Evolutionary conservation across 495 filamentous ascomycete species (phyloP).

Genomic region (Massariosphaeria phaeospora): DNA sequence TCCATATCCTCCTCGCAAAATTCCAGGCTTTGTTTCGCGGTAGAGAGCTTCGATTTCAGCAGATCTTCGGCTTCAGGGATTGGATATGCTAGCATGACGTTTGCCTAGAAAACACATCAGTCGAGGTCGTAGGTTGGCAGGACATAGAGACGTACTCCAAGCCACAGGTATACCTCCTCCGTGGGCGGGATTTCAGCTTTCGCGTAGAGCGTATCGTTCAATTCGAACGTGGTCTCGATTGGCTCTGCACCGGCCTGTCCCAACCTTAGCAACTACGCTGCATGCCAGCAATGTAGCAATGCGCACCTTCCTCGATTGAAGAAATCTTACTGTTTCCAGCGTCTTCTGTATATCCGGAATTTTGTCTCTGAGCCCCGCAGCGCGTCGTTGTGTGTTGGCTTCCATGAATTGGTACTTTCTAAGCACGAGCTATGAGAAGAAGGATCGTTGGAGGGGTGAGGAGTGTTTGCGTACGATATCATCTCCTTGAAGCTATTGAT

Average conservation of each 20-base stretch:
- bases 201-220: constrained; percentile 93
- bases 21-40: constrained; percentile 68
- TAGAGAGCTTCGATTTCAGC: constrained; percentile 69
- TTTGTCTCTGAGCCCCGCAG: constrained; percentile 83
- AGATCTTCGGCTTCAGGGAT: constrained; percentile 79
- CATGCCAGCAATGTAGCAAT: not conserved
- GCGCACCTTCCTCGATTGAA: constrained; percentile 62
- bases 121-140: too few species aligned
- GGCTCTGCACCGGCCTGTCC: constrained; percentile 49
- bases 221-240: constrained; percentile 87
- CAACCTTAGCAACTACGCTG: constrained; percentile 2
- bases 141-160: constrained; percentile 56
- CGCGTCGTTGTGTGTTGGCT: constrained; percentile 77
- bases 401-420: constrained; percentile 99
- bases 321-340: constrained; percentile 83
- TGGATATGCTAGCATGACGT: constrained; percentile 95
- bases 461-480: constrained; percentile 60
- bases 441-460: not conserved
- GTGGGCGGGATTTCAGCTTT: constrained; percentile 75
- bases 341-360: constrained; percentile 97
- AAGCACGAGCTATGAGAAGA: not conserved
- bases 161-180: constrained; percentile 94
- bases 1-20: constrained; percentile 97
- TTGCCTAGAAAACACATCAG: too few species aligned
- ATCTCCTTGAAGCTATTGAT: constrained; percentile 95